Evolutionary conservation across 768 basidiomycete genomes (phyloP).

Genomic region (Lactifluus pinguis): DNA sequence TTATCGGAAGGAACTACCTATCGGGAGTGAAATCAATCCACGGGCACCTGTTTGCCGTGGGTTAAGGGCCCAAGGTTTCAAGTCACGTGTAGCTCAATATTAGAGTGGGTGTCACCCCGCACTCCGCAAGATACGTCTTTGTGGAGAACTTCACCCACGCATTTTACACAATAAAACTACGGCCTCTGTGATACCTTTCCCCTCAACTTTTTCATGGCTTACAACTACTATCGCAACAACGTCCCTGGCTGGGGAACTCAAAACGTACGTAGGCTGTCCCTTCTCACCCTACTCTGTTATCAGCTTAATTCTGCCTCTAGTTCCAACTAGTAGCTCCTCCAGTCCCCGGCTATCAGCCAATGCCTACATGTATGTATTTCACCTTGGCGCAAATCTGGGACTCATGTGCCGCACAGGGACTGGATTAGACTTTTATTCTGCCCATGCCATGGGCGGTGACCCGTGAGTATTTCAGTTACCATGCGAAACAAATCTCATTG

Average conservation of each 20-base stretch:
- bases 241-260: constrained; percentile 43
- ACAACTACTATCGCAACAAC: constrained; percentile 34
- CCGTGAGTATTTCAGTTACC: constrained; percentile 34
- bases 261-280: constrained; percentile 24
- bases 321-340: constrained; percentile 18
- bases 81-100: not conserved
- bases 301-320: constrained; percentile 1
- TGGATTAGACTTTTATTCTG: constrained; percentile 54
- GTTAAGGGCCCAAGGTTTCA: not conserved
- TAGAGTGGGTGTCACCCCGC: not conserved
- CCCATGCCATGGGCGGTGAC: constrained; percentile 48
- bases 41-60: not conserved
- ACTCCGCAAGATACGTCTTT: not conserved
- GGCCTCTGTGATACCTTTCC: not conserved
- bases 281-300: not conserved
- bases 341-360: constrained; percentile 32
- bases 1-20: not conserved
- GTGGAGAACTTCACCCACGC: not conserved
- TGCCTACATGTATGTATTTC: constrained; percentile 26
- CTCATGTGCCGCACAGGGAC: constrained; percentile 36
- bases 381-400: not conserved
- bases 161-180: not conserved
- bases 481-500: not conserved
- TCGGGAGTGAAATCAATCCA: not conserved
- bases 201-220: constrained; percentile 31